Percentiles rank a stretch among this genome's conserved stretches.
Evolutionary conservation across 164 flowering plant genomes (phyloP).

Genomic region (Magnolia kwangsiensis): DNA sequence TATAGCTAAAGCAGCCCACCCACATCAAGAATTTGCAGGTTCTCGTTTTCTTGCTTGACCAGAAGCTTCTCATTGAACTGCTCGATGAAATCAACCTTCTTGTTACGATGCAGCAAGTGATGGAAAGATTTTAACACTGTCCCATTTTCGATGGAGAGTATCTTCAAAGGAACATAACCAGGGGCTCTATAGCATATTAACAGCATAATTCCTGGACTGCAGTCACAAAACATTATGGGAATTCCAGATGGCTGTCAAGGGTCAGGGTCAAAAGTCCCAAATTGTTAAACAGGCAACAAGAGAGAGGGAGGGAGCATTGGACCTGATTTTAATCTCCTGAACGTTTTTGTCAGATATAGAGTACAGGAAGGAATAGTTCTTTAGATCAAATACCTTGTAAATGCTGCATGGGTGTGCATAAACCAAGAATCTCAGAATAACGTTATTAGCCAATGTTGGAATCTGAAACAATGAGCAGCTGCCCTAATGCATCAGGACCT

Average conservation of each 20-base stretch:
- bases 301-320: background rate
- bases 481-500: background rate
- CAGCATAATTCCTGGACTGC: constrained; percentile 34
- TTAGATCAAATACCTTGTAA: constrained; percentile 34
- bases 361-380: constrained; percentile 23
- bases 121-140: constrained; percentile 27
- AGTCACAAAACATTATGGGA: background rate
- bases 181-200: constrained; percentile 24
- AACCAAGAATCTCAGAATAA: background rate
- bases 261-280: too few relatives aligned
- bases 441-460: background rate
- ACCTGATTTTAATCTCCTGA: constrained; percentile 31
- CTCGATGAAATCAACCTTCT: constrained; percentile 32
- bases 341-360: constrained; percentile 25
- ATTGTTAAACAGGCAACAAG: too few relatives aligned
- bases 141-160: constrained; percentile 31
- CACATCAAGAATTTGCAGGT: constrained; percentile 32
- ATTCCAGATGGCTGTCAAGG: background rate
- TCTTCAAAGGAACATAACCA: constrained; percentile 30
- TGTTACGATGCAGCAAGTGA: constrained; percentile 30
- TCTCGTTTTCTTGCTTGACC: constrained; percentile 22
- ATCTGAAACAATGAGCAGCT: constrained; percentile 3
- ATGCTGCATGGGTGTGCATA: constrained; percentile 10
- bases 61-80: background rate
- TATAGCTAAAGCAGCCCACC: background rate